A percentile compares a stretch with the other conserved stretches of the same genome.
phyloP scores from a whole-genome alignment of 345 rosid species.

The Populus tremula region DNA sequence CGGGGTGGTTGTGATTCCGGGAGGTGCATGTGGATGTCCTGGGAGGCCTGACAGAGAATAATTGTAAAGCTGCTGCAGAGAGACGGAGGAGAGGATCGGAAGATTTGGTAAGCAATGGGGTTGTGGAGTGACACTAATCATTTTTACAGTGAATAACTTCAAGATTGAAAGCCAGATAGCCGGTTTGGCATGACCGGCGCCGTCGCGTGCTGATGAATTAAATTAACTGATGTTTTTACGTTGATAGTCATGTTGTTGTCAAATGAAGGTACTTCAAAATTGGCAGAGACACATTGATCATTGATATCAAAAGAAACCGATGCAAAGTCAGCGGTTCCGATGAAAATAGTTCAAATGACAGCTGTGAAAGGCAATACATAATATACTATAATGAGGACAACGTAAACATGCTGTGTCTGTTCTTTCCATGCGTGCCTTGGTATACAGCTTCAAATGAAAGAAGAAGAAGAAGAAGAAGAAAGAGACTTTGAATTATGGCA shows the following conservation, averaged over 20 bases:
- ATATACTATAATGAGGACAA: too few relatives aligned
- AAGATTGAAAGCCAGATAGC: neutral
- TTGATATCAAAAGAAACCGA: neutral
- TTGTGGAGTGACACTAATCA: constrained; percentile 29
- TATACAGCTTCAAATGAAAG: too few relatives aligned
- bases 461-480: too few relatives aligned
- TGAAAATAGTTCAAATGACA: too few relatives aligned
- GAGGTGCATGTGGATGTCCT: constrained; percentile 62
- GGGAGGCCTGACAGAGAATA: constrained; percentile 78
- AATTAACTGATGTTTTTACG: neutral
- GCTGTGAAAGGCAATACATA: too few relatives aligned
- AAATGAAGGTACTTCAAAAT: neutral
- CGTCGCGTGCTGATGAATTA: neutral
- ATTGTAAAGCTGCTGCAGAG: constrained; percentile 60
- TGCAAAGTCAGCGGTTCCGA: too few relatives aligned
- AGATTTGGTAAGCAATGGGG: constrained; percentile 57
- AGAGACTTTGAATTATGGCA: too few relatives aligned
- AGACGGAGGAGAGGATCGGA: constrained; percentile 71
- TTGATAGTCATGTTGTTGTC: neutral
- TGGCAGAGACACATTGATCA: neutral
- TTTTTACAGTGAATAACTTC: neutral
- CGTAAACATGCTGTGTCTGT: too few relatives aligned
- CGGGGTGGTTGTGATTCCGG: constrained; percentile 80
- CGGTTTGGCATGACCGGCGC: neutral
- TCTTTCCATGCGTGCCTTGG: too few relatives aligned